Base-by-base conservation (phyloP, 441 rosid genomes). In the Pelargonium citronellum region DNA sequence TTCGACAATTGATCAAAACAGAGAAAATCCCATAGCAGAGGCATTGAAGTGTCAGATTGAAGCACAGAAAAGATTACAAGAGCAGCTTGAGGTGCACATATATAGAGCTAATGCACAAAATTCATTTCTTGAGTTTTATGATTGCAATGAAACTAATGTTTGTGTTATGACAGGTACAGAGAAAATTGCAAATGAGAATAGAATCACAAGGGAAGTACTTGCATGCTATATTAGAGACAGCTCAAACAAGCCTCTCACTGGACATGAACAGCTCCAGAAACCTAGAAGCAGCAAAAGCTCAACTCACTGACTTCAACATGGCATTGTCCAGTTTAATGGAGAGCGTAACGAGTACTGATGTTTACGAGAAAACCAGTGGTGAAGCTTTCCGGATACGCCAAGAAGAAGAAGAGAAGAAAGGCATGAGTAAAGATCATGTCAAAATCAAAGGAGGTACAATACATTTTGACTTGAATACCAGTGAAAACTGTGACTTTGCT, bases 131-230 rank as follows among this genome's bases (percentile, higher is more conserved):
- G 37, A 30, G 37, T 30, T 0, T 1, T 37, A 11, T n/a, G 5
- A 30, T 27, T 15, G 7, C 3, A 16, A 12, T 13, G 30, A 20
- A 75, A 69, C 55, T 15, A 3, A 19, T 73, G 22, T 57, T 47
- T 43, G 61, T 66, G 30, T 0, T 27, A 24, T n/a, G 22, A 13
- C 69, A 87, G 92, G 90, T 88, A 9, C 89, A 88, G 66, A 79
- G 78, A 67, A 84, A 75, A 77, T 72, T 88, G 37, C 86, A 88
- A 76, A 85, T 80, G 87, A 86, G 93, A 76, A 84, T 88, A 73
- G 93, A 85, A 64, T 86, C 85, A 37, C 91, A 88, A 77, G 85
- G 89, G 61, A 88, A 81, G 64, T 88, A 88, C 83, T 78, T 88
- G 81, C 77, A 86, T 30, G 75, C 86, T 15, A 77, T 88, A 61